These are phyloP conservation scores for Coffea humblotiana DNA, from an alignment of 305 asterid species.

Conservation along the genomic window DNA sequence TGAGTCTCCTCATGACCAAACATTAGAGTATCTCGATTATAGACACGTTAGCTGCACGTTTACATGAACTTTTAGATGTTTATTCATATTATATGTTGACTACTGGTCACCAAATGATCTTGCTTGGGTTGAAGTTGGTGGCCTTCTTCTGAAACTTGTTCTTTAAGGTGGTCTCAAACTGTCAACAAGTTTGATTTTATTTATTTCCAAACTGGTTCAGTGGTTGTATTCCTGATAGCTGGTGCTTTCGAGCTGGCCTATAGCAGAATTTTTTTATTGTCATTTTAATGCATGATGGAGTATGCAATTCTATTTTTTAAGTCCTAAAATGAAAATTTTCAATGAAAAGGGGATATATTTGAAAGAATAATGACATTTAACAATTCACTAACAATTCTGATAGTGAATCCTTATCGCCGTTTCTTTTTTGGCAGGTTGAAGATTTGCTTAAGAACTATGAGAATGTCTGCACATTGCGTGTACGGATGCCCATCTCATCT, in stretches of 20 bases:
- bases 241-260: not conserved
- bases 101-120: not conserved
- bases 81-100: not conserved
- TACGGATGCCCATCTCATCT: conserved; percentile 76
- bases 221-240: not conserved
- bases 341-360: not conserved
- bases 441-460: conserved; percentile 71
- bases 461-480: conserved; percentile 72
- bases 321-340: not conserved
- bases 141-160: no score
- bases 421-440: conserved; percentile 52
- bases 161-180: no score
- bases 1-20: not conserved
- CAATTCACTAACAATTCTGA: not conserved
- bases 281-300: not conserved
- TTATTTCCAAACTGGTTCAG: not conserved
- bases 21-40: not conserved
- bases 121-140: no score
- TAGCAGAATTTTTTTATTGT: no score
- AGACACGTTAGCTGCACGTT: no score
- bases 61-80: not conserved
- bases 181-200: no score
- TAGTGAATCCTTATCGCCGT: conserved; percentile 4
- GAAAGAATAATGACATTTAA: not conserved
- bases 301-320: not conserved